These are phyloP conservation scores for Eucalyptus erythrocorys DNA, from an alignment of 345 rosid species.

Conservation along the genomic window DNA sequence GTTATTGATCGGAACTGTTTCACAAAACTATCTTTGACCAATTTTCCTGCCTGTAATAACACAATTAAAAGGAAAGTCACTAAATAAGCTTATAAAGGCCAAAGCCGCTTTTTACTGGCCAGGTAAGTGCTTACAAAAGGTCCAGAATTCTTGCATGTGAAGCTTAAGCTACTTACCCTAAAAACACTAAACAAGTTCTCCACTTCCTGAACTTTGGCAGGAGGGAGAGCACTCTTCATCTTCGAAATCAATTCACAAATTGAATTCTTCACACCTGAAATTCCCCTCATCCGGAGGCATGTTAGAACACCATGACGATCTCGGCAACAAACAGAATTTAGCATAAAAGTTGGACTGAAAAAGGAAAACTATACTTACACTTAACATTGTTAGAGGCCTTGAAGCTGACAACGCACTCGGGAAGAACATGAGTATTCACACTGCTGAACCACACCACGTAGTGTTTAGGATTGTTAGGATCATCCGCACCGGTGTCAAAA, in stretches of 20 bases:
- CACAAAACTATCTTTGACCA: constrained; percentile 14
- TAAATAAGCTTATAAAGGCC: background rate
- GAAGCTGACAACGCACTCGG: constrained; percentile 36
- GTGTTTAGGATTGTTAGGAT: constrained; percentile 21
- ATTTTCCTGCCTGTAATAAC: constrained; percentile 17
- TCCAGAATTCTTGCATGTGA: background rate
- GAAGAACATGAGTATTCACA: constrained; percentile 30
- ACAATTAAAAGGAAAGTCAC: background rate
- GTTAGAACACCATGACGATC: background rate
- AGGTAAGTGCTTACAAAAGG: background rate
- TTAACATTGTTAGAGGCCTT: constrained; percentile 7
- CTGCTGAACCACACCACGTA: constrained; percentile 29
- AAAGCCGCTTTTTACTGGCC: background rate
- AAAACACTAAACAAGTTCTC: constrained; percentile 2
- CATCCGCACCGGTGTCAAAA: constrained; percentile 34
- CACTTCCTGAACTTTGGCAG: constrained; percentile 17
- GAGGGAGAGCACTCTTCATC: constrained; percentile 21
- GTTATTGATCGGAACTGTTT: constrained; percentile 12
- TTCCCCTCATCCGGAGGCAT: constrained; percentile 5
- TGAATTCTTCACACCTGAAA: background rate
- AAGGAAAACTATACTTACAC: constrained; percentile 1
- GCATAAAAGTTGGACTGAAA: background rate
- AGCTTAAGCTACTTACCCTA: constrained; percentile 4
- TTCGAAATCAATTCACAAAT: constrained; percentile 14
- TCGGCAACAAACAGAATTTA: background rate